Evolutionary conservation across 306 rosid species (phyloP), one percentile per base, ranked within the genome.

Genomic region (Clitoria ternatea): DNA sequence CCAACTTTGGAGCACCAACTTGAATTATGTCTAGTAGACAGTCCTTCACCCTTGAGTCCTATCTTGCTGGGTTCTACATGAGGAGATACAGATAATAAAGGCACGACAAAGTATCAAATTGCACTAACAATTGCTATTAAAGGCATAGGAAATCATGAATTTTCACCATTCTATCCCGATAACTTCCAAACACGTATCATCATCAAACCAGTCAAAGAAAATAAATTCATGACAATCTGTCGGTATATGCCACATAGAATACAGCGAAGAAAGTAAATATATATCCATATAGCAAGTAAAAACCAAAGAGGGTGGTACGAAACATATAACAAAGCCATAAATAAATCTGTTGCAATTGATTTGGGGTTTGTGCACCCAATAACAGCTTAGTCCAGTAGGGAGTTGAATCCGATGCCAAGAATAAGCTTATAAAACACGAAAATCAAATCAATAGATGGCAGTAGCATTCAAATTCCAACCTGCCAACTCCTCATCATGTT

Each of bases 1-100:
- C 95, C 90, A 36, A 88, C 3, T 77, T 73, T 86, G 47, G 87
- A 78, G 77, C 86, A 88, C 79, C 71, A 83, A 74, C 72, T 79
- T 61, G 86, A 66, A 66, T 57, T 53, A 7, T 80, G 84, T 68
- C 29, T 77, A 55, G 45, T 53, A 74, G 70, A 70, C 64, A 65
- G 40, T 69, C 36, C 85, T 74, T 72, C 80, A 45, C 57, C 76
- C 49, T 80, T 77, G 42, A 80, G 75, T 66, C 80, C 87, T 19
- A 50, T 47, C 82, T 86, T 88, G 72, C 71, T 77, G 47, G 95
- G 87, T 68, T 82, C 91, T 85, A 77, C 84, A 75, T 75, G 62
- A 45, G 69, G 69, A 74, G 85, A 74, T 37, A 70, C 53, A 77
- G 74, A 69, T 37, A 72, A 78, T 70, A 49, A 40, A 36, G 54